phyloP scores from a whole-genome alignment of 164 flowering plant species.

The Vitis labrusca region DNA sequence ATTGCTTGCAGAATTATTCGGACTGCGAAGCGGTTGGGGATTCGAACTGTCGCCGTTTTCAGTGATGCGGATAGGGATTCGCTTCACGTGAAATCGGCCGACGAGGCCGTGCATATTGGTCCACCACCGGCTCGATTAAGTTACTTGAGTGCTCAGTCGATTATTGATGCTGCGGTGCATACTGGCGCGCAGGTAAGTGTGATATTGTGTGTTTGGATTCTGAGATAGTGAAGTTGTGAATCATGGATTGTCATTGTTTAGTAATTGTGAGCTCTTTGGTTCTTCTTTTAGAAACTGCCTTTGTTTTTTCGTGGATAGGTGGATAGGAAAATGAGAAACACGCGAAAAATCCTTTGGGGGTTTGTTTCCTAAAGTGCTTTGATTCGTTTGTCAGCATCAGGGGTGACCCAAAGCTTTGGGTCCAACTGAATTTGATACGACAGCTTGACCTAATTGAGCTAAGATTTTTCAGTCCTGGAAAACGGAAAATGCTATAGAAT shows the following conservation, averaged over 20 bases:
- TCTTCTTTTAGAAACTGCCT: too few relatives aligned
- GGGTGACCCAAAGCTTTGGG: too few relatives aligned
- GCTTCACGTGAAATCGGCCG: slow-evolving; percentile 83
- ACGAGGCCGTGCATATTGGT: slow-evolving; percentile 84
- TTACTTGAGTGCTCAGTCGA: slow-evolving; percentile 58
- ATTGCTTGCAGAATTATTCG: slow-evolving; percentile 87
- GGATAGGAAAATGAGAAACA: too few relatives aligned
- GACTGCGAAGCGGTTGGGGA: slow-evolving; percentile 82
- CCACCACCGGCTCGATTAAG: slow-evolving; percentile 89
- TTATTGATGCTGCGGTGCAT: slow-evolving; percentile 72
- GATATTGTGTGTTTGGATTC: background rate
- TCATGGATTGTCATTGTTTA: too few relatives aligned
- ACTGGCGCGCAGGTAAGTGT: slow-evolving; percentile 82
- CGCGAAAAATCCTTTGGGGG: background rate
- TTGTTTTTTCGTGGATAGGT: too few relatives aligned
- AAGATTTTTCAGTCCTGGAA: too few relatives aligned
- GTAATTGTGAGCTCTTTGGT: too few relatives aligned
- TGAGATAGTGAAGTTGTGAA: background rate
- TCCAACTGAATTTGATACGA: too few relatives aligned
- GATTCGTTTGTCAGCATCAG: too few relatives aligned
- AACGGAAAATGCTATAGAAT: too few relatives aligned
- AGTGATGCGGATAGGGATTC: slow-evolving; percentile 87
- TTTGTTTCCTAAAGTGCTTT: background rate
- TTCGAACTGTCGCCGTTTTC: slow-evolving; percentile 86
- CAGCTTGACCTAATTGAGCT: too few relatives aligned